Percentiles rank a stretch among this genome's conserved stretches.
These are phyloP conservation scores for Solanum raphanifolium DNA, from an alignment of 257 asterid genomes.

Conservation along the genomic window DNA sequence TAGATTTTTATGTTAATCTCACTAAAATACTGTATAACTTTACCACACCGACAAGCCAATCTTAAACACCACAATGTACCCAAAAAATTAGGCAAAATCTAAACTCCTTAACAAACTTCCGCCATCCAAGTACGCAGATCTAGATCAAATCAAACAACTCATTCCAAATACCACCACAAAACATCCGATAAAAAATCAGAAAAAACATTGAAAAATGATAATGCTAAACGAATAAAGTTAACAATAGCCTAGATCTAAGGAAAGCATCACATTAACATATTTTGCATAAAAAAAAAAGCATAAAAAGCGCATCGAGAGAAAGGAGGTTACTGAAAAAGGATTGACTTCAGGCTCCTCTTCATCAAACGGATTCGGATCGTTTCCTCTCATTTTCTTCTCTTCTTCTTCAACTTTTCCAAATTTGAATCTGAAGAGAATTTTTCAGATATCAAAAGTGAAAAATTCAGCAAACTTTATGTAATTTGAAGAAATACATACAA, in stretches of 20 bases:
- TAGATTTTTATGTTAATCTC: neutral
- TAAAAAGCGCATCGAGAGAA: constrained; percentile 19
- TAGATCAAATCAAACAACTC: constrained; percentile 8
- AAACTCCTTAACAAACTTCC: neutral
- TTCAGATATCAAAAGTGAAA: neutral
- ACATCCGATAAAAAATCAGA: neutral
- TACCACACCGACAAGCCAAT: neutral
- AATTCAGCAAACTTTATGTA: neutral
- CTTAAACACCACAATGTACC: neutral
- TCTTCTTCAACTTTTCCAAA: neutral
- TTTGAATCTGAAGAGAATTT: neutral
- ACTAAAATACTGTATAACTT: neutral
- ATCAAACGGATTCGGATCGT: constrained; percentile 94
- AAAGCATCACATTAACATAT: neutral
- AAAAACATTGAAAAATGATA: neutral
- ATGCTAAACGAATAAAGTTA: neutral
- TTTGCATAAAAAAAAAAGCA: neutral
- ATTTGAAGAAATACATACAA: neutral
- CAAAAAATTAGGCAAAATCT: neutral
- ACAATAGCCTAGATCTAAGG: constrained; percentile 13
- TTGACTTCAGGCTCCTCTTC: constrained; percentile 95
- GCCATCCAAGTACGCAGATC: neutral
- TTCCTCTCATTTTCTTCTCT: constrained; percentile 44
- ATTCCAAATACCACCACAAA: neutral
- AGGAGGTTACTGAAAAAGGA: constrained; percentile 84